Base-by-base conservation (phyloP, 1,139 yeast genomes). In the Hansenula sp. region DNA sequence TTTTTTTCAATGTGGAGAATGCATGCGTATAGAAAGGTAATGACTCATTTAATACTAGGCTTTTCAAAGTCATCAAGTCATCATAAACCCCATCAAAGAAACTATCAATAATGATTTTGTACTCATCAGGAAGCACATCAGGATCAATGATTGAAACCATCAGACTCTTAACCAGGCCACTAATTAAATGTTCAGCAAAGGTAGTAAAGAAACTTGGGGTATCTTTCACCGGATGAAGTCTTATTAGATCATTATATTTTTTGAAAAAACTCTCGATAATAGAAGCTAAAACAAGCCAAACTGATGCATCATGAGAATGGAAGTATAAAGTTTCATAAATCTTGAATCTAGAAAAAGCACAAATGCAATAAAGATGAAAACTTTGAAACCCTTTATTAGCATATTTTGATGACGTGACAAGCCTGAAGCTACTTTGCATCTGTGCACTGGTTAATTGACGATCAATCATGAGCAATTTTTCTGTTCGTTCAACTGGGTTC, bases 221-320 rank as follows among this genome's bases (percentile, higher is more conserved):
- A 30, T 50, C 52, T 19, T 39, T 44, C 3, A 47, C 42, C 3
- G 51, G 53, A 35, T 50, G 51, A n/a, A 49, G 18, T 19, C 36
- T 42, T 17, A 48, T 40, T 15, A 52, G 36, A 18, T 50, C 49
- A 21, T 42, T 46, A 36, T 54, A 53, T 19, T 44, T 45, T 19
- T 49, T 52, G 18, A 54, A 35, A 38, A 51, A 53, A 21, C 50
- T 47, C 21, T 52, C 54, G 3, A 48, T 38, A 11, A 53, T 49
- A 9, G 58, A 54, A 12, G 48, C 37, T 49, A 53, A 44, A 12
- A 54, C 27, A 15, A 51, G 48, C 57, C 55, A 51, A 4, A 50
- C 44, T 1, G 52, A 50, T 13, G 44, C 44, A 13, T 43, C 44
- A 3, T 47, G 45, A 2, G 40, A 24, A 33, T 32, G 31, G 41